Percentiles rank a stretch among this genome's conserved stretches.
These are phyloP conservation scores for Cutaneotrichosporon arboriforme DNA, from an alignment of 1,284 basidiomycete species.

Conservation along the genomic window DNA sequence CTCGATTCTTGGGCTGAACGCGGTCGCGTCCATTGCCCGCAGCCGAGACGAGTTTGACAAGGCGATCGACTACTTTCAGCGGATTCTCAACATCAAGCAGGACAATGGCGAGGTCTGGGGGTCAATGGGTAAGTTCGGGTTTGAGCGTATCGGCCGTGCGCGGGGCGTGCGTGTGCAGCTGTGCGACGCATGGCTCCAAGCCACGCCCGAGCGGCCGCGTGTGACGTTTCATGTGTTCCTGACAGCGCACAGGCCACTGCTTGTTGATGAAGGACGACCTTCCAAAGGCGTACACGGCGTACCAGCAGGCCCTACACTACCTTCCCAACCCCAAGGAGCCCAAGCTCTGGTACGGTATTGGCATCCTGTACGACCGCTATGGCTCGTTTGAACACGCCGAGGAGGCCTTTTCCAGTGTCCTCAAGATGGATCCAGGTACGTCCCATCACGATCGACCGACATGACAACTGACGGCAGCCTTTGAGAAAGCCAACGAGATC, in stretches of 20 bases:
- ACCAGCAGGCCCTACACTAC: conserved; percentile 95
- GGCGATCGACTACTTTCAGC: conserved; percentile 91
- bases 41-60: conserved; percentile 51
- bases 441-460: not conserved
- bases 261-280: conserved; percentile 99
- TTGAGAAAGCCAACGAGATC: conserved; percentile 98
- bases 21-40: conserved; percentile 67
- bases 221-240: not conserved
- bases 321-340: conserved; percentile 97
- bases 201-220: not conserved
- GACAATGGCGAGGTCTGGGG: conserved; percentile 95
- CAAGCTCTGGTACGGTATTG: conserved; percentile 99
- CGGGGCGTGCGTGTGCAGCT: no score
- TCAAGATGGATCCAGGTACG: conserved; percentile 90
- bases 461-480: conserved; percentile 56
- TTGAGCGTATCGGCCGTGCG: not conserved
- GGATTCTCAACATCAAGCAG: conserved; percentile 77
- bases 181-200: no score
- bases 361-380: conserved; percentile 96
- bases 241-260: conserved; percentile 62
- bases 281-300: conserved; percentile 96
- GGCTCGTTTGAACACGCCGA: conserved; percentile 97
- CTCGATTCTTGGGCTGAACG: conserved; percentile 78
- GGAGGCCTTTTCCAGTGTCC: conserved; percentile 93
- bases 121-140: conserved; percentile 62